Base-by-base conservation (phyloP, 129 eudicot genomes). In the Ambrosia trifida region DNA sequence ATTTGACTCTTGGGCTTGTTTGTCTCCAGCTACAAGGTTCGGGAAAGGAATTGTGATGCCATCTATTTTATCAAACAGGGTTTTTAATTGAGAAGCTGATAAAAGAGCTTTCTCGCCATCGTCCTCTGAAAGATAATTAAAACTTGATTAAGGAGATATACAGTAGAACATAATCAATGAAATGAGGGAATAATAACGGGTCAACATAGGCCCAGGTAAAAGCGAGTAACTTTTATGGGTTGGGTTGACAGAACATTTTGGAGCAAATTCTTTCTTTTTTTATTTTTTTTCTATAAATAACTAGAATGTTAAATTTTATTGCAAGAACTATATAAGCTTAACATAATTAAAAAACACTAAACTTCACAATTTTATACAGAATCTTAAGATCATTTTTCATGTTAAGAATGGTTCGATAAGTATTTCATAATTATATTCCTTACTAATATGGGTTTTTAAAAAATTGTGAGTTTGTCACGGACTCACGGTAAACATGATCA, bases 61-160 rank as follows among this genome's bases (percentile, higher is more conserved):
- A 36, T 84, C 70, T 58, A 88, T 72, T 78, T 83, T 94, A 36
- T 82, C 80, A 51, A 82, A 66, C 47, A 90, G 80, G 19, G 73
- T 67, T 63, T 81, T 76, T 56, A 87, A 18, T 68, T 94, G 89
- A 53, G 96, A 80, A 41, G 85, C 70, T 68, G 93, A 87, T 61
- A 87, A 58, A 60, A 72, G 74, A 64, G 87, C 60, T 62, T 84
- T 81, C 61, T 66, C 71, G 35, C 68, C 38, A 19, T 66, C 73
- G 7, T 24, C 58, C 70, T 83, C 96, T 92, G 91, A 68, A 83
- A 87, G 63, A 79, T 51, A 20, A 72, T 54, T 24, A 66, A 52
- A 59, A 33, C 33, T n/a, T 7, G 20, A 32, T 65, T 54, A n/a
- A 3, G 4, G 45, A 40, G n/a, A 65, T 9, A 40, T 63, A 47